These are phyloP conservation scores for Suillus cothurnatus DNA, from an alignment of 768 basidiomycete genomes.

Conservation along the genomic window DNA sequence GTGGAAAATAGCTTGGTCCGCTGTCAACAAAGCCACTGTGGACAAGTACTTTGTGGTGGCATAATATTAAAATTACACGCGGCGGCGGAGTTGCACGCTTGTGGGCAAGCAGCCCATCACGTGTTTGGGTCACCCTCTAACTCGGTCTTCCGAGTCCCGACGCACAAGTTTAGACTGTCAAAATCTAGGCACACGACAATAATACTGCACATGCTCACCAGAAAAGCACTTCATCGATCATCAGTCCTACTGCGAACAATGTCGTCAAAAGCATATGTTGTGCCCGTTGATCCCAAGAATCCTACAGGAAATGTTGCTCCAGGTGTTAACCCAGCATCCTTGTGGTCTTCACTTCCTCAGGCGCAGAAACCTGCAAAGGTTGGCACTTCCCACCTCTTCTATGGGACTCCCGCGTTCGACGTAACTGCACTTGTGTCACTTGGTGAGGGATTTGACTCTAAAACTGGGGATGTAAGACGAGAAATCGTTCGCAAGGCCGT, in stretches of 20 bases:
- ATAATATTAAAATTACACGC: background rate
- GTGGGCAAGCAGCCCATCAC: background rate
- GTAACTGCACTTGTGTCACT: slow-evolving; percentile 60
- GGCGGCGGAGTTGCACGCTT: background rate
- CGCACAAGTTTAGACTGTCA: background rate
- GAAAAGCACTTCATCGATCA: slow-evolving; percentile 22
- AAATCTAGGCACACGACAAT: slow-evolving; percentile 19
- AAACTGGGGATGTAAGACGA: slow-evolving; percentile 48
- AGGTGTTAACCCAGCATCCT: slow-evolving; percentile 45
- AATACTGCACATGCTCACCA: slow-evolving; percentile 16
- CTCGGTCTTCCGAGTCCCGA: slow-evolving; percentile 4
- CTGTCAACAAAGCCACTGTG: background rate
- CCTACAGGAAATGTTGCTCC: slow-evolving; percentile 31
- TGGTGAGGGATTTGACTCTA: slow-evolving; percentile 53
- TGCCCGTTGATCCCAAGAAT: slow-evolving; percentile 56
- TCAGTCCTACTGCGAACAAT: slow-evolving; percentile 39
- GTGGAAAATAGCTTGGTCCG: background rate
- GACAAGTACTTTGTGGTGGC: background rate
- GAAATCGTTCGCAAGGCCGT: slow-evolving; percentile 73
- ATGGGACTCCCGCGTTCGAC: slow-evolving; percentile 47
- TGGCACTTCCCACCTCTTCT: slow-evolving; percentile 68
- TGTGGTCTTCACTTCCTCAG: slow-evolving; percentile 55
- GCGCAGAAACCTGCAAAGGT: slow-evolving; percentile 56
- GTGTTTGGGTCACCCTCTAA: background rate
- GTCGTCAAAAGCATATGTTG: slow-evolving; percentile 57